These are phyloP conservation scores for Fusarium luffae DNA, from an alignment of 2,329 filamentous ascomycete species.

Conservation along the genomic window DNA sequence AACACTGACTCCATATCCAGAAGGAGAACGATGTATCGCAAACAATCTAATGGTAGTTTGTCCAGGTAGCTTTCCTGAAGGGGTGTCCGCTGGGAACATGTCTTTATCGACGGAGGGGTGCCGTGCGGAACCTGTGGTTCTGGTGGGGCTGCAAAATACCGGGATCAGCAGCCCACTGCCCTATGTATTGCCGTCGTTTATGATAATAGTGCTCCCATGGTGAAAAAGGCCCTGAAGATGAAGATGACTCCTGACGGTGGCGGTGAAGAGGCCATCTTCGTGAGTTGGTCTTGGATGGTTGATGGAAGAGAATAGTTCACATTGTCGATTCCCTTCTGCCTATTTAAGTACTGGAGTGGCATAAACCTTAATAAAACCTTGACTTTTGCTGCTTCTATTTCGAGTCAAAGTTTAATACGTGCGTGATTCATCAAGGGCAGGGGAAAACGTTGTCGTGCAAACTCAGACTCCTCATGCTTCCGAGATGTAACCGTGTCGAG, in stretches of 20 bases:
- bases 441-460: neutral
- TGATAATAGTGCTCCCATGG: too few relatives aligned
- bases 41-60: neutral
- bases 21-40: slow-evolving; percentile 39
- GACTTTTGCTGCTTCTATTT: neutral
- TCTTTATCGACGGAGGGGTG: neutral
- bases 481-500: too few relatives aligned
- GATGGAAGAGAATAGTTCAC: neutral
- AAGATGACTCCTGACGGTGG: too few relatives aligned
- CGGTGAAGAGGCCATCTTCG: too few relatives aligned
- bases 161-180: too few relatives aligned
- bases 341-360: neutral
- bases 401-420: neutral
- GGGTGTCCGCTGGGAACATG: neutral
- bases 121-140: neutral
- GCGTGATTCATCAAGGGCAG: neutral
- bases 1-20: slow-evolving; percentile 50
- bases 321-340: neutral
- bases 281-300: too few relatives aligned
- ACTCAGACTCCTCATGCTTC: neutral
- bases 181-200: too few relatives aligned
- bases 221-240: too few relatives aligned
- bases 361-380: neutral
- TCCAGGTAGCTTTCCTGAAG: neutral
- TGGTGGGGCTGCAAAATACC: neutral